Conservation (phyloP, 768 basidiomycete genomes). For the Cystobasidium ongulense region DNA sequence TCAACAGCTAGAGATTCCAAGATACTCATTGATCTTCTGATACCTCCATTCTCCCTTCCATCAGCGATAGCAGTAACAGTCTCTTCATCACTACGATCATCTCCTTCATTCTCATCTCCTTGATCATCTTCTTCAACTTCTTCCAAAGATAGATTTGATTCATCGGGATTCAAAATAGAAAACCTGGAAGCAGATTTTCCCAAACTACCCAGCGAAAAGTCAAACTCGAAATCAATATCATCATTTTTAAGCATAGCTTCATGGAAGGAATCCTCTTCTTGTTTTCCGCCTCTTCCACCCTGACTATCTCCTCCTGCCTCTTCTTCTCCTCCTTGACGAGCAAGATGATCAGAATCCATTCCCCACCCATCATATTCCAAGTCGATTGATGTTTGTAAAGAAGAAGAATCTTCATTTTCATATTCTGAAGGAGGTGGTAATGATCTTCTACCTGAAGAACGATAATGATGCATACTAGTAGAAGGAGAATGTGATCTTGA, state of each 20-base stretch:
- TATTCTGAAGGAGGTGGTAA: background rate
- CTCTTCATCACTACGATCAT: too few relatives aligned
- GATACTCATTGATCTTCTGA: background rate
- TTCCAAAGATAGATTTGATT: background rate
- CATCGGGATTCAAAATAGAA: background rate
- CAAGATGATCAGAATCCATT: background rate
- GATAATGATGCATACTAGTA: background rate
- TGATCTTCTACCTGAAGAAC: background rate
- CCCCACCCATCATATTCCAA: slow-evolving; percentile 17
- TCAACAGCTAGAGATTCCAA: background rate
- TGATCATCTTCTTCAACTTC: background rate
- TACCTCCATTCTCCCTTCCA: too few relatives aligned
- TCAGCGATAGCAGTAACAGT: too few relatives aligned
- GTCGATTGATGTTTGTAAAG: too few relatives aligned
- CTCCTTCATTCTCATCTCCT: background rate
- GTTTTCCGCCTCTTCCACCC: background rate
- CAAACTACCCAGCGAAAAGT: slow-evolving; percentile 28
- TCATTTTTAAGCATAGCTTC: slow-evolving; percentile 41
- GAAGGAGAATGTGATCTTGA: slow-evolving; percentile 9
- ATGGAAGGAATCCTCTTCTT: slow-evolving; percentile 33
- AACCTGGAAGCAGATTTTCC: background rate
- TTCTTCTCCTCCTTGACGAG: background rate
- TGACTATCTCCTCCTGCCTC: too few relatives aligned
- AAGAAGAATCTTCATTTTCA: background rate
- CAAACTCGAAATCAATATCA: slow-evolving; percentile 41